Evolutionary conservation across 257 asterid species (phyloP).

Genomic region (Solanum sejunctum): DNA sequence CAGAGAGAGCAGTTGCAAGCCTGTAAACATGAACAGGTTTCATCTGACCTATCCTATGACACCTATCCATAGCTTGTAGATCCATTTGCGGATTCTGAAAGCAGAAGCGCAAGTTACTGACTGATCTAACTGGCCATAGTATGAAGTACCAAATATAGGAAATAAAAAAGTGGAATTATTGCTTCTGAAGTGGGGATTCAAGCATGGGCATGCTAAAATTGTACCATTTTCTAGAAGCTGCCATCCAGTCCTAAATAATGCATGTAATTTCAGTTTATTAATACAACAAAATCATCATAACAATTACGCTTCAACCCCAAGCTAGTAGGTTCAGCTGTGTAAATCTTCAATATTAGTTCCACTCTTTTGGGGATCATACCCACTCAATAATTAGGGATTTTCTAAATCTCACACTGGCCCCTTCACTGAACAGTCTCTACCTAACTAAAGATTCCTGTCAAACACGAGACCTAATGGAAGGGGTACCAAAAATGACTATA

Average conservation of each 20-base stretch:
- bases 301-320: neutral
- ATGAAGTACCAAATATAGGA: neutral
- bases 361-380: neutral
- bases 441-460: neutral
- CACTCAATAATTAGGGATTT: neutral
- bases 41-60: constrained; percentile 98
- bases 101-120: neutral
- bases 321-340: neutral
- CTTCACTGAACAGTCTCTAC: neutral
- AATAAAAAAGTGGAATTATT: neutral
- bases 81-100: constrained; percentile 98
- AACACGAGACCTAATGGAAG: neutral
- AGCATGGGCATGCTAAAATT: neutral
- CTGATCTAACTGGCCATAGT: neutral
- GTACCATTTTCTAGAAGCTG: neutral
- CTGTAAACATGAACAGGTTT: constrained; percentile 98
- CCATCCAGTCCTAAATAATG: neutral
- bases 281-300: neutral
- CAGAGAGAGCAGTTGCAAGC: constrained; percentile 88
- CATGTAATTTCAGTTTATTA: neutral
- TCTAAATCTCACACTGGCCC: neutral
- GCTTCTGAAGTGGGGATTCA: neutral
- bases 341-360: neutral
- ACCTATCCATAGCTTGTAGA: constrained; percentile 97
- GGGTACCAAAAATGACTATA: neutral